These are phyloP conservation scores for Coemansia sp. DNA, from an alignment of 192 early-diverging fungal genomes.

Conservation along the genomic window DNA sequence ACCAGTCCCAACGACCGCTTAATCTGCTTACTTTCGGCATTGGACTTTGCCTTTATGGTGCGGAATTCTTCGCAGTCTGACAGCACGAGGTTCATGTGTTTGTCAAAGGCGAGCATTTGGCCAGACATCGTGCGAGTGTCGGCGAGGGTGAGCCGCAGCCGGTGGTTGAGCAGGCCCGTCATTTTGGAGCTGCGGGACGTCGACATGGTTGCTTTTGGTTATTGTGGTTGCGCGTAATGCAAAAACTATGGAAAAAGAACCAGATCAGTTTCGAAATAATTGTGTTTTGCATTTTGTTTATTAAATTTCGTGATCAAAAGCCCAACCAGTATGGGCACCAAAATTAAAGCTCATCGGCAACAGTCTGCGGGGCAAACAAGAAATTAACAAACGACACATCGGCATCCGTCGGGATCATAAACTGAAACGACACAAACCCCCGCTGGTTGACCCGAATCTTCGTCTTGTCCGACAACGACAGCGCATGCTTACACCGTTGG, in stretches of 20 bases:
- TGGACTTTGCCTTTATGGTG: conserved; percentile 75
- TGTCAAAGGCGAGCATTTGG: conserved; percentile 99
- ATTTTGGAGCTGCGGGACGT: conserved; percentile 72
- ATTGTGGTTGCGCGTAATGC: too few species aligned
- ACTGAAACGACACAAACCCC: conserved; percentile 60
- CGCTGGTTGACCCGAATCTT: conserved; percentile 56
- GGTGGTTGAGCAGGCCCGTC: conserved; percentile 91
- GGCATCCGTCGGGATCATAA: conserved; percentile 54
- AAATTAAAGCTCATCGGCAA: conserved; percentile 21
- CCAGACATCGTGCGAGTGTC: conserved; percentile 93
- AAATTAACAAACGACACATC: conserved; percentile 54
- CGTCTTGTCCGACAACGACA: conserved; percentile 57
- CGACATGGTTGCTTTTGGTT: not conserved
- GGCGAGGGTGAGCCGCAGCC: conserved; percentile 85
- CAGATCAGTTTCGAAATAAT: too few species aligned
- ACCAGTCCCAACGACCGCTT: conserved; percentile 92
- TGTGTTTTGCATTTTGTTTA: not conserved
- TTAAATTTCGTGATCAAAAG: not conserved
- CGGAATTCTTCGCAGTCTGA: conserved; percentile 98
- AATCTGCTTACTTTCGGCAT: conserved; percentile 63
- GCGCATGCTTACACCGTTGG: conserved; percentile 49
- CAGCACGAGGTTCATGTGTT: conserved; percentile 99
- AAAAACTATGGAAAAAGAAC: too few species aligned
- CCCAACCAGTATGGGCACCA: not conserved
- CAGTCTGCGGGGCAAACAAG: conserved; percentile 40